Evolutionary conservation across 805 yeast species (phyloP).

Genomic region (Schizosaccharomyces osmophilus): DNA sequence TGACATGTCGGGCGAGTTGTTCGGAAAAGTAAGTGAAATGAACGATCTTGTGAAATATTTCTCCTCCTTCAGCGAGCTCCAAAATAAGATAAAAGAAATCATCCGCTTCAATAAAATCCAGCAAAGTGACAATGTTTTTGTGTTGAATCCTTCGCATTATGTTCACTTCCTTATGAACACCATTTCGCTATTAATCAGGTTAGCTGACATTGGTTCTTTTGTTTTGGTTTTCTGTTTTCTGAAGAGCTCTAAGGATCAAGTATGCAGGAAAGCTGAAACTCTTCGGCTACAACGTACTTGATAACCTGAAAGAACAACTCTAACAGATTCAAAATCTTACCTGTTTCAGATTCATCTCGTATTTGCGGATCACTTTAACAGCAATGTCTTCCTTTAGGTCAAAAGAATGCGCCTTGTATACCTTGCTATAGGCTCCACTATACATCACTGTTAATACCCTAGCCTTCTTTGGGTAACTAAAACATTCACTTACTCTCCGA

Average conservation of each 20-base stretch:
- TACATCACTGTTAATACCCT: not conserved
- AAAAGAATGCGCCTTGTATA: conserved; percentile 41
- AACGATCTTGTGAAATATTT: conserved; percentile 55
- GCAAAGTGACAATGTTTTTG: conserved; percentile 32
- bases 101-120: conserved; percentile 27
- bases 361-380: conserved; percentile 47
- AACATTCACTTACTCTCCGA: conserved; percentile 16
- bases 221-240: not conserved
- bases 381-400: conserved; percentile 31
- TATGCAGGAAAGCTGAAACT: too few relatives aligned
- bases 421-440: conserved; percentile 69
- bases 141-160: conserved; percentile 45
- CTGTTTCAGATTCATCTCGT: not conserved
- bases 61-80: conserved; percentile 57
- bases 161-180: conserved; percentile 44
- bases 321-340: not conserved
- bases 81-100: conserved; percentile 36
- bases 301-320: too few relatives aligned
- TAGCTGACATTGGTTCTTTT: not conserved
- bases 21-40: conserved; percentile 56
- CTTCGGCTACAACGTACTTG: too few relatives aligned
- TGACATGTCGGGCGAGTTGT: conserved; percentile 45
- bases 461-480: not conserved
- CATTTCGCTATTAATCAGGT: conserved; percentile 14
- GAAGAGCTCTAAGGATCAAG: too few relatives aligned